Evolutionary conservation across 108 stramenopile species (phyloP), one percentile per base, ranked within the genome.

Genomic region (Pseudonitzschia multiseries): DNA sequence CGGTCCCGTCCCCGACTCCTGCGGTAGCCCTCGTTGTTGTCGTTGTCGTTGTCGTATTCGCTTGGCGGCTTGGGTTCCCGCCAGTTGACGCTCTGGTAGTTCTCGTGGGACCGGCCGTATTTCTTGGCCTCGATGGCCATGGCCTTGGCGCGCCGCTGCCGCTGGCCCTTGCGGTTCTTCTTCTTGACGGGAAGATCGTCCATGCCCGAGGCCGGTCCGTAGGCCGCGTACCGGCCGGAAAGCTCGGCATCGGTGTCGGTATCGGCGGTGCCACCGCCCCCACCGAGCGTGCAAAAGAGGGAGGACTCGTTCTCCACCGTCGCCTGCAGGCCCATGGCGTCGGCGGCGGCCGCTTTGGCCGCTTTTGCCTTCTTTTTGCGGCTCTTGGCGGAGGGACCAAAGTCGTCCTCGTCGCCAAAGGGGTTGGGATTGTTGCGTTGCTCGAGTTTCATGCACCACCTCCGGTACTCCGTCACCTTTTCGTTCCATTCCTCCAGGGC

Each of bases 111-210:
- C 75, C 70, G 74, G 28, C 94, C 94, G 40, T 84, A 77, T 65
- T 89, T 86, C 60, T 81, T 79, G 50, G 90, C 86, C 79, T 87
- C 79, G 57, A 88, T 82, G 3, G 89, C 91, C 70, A 79, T 70
- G 13, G 90, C 89, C 74, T 91, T 93, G 29, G 91, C 91, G 70
- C 80, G 81, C 52, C 94, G 80, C 57, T 81, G 83, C 61, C 91
- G 81, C 74, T 95, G 94, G 21, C 94, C 94, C 33, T 82, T 79
- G 28, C 94, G 84, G 76, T 95, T 95, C 76, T 90, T 91, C 68
- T 85, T 87, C 36, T 53, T 56, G 12, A 62, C 26, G 15, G 50
- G 67, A 36, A 17, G 52, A 28, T 56, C 61, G 21, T 26, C 70
- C 62, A 57, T 44, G 15, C 48, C 43, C 0, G 65, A 81, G 9